A percentile compares a stretch with the other conserved stretches of the same genome.
Evolutionary conservation across 2,329 filamentous ascomycete genomes (phyloP).

Genomic region (Stagonosporopsis rhizophila): DNA sequence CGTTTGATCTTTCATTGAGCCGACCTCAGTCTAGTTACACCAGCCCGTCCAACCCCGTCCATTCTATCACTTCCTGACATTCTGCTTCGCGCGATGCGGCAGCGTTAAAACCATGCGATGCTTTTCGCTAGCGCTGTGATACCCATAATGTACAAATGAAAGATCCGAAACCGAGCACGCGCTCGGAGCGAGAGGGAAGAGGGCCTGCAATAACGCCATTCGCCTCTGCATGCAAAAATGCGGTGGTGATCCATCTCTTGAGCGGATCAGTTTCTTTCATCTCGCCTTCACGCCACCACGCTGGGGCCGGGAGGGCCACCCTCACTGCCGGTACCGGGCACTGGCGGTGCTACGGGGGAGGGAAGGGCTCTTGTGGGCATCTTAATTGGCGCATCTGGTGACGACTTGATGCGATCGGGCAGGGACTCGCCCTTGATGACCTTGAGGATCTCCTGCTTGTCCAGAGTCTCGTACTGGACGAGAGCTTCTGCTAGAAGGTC

Average conservation of each 20-base stretch:
- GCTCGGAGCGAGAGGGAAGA: conserved; percentile 21
- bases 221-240: conserved; percentile 21
- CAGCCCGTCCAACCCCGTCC: too few species aligned
- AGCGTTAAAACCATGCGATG: conserved; percentile 1
- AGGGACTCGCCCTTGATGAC: conserved; percentile 88
- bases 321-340: conserved; percentile 23
- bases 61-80: neutral
- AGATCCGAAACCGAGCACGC: conserved; percentile 1
- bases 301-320: conserved; percentile 13
- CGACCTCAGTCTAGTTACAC: conserved; percentile 13
- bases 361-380: conserved; percentile 62
- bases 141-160: conserved; percentile 21
- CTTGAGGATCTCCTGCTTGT: conserved; percentile 86
- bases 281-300: conserved; percentile 5
- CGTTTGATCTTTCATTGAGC: conserved; percentile 6
- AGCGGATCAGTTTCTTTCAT: neutral
- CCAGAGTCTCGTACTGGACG: conserved; percentile 92
- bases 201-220: conserved; percentile 17
- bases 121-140: conserved; percentile 13
- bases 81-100: conserved; percentile 1
- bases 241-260: neutral
- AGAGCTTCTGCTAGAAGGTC: conserved; percentile 88
- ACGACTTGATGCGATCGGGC: conserved; percentile 67
- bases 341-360: conserved; percentile 26
- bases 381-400: conserved; percentile 69